Percentiles rank a stretch among this genome's conserved stretches.
phyloP scores from a whole-genome alignment of 176 grass and related monocot species.

The sorghum (Sorghum bicolor) region Sorghum_bicolor_NCBIv3 NC_012878.2:201001-201500 shows the following conservation, averaged over 20 bases:
- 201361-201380: neutral
- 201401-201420: neutral
- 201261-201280: neutral
- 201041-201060: conserved; percentile 60
- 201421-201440: neutral
- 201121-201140: conserved; percentile 8
- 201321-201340: neutral
- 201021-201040: conserved; percentile 28
- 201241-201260: neutral
- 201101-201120: conserved; percentile 96
- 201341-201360: neutral
- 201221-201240: neutral
- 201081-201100: conserved; percentile 78
- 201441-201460: neutral
- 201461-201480: neutral
- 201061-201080: conserved; percentile 30
- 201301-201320: neutral
- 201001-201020: conserved; percentile 60
- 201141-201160: neutral
- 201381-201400: neutral
- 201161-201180: neutral
- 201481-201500: neutral
- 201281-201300: neutral
- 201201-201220: neutral
- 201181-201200: neutral